Conservation (phyloP, 225 moss, liverwort and hornwort genomes). For the Straminergon stramineum region DNA sequence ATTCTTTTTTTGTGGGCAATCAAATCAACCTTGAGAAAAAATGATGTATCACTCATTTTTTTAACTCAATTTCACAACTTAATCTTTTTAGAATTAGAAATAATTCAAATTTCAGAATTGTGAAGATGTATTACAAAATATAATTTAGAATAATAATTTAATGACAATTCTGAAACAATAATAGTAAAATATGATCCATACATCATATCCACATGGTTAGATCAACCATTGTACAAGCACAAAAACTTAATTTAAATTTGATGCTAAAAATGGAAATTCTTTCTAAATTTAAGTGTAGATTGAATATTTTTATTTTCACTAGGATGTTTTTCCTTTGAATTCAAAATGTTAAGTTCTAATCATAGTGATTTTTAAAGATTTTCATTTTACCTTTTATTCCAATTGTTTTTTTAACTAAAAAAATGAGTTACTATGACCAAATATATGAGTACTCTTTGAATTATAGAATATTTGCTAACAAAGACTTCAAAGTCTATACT, state of each 20-base stretch:
- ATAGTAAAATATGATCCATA: not conserved
- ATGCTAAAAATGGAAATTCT: not conserved
- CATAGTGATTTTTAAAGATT: not conserved
- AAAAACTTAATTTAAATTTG: not conserved
- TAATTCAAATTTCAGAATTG: not conserved
- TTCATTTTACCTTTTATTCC: not conserved
- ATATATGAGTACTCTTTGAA: accelerated
- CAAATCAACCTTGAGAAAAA: not conserved
- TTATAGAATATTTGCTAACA: not conserved
- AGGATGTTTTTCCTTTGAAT: not conserved
- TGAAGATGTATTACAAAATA: not conserved
- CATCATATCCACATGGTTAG: not conserved
- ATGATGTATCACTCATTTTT: not conserved
- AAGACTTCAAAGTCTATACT: not conserved
- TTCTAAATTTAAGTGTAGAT: not conserved
- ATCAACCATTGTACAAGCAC: accelerated
- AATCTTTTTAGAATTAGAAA: accelerated
- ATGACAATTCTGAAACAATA: not conserved
- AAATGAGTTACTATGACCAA: accelerated
- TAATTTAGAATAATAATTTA: not conserved
- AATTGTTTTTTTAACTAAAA: not conserved
- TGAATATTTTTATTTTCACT: not conserved
- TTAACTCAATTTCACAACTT: not conserved
- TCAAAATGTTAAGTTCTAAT: not conserved
- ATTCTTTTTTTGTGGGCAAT: not conserved